A percentile compares a stretch with the other conserved stretches of the same genome.
phyloP scores from a whole-genome alignment of 139 green algal species.

The Picochlorum sp. region DNA sequence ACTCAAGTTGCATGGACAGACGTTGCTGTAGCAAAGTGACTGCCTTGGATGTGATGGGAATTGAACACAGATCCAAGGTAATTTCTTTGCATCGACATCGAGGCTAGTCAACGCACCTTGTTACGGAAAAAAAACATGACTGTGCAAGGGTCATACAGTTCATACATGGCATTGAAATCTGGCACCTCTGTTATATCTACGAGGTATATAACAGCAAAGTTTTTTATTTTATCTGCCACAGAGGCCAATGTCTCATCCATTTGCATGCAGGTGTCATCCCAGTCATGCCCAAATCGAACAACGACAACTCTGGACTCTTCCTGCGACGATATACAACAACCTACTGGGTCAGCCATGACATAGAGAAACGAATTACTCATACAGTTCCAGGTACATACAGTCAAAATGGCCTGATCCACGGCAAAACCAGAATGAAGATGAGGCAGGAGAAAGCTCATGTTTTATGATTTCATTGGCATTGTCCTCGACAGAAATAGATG shows the following conservation, averaged over 20 bases:
- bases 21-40: conserved; percentile 33
- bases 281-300: conserved; percentile 92
- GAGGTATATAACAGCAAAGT: conserved; percentile 87
- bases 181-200: conserved; percentile 70
- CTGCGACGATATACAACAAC: conserved; percentile 16
- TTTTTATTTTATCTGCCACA: conserved; percentile 85
- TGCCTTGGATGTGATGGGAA: conserved; percentile 22
- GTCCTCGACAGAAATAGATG: too few relatives aligned
- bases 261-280: conserved; percentile 91
- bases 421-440: conserved; percentile 88
- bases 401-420: conserved; percentile 85
- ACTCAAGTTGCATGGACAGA: background rate
- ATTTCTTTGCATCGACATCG: conserved; percentile 26
- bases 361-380: background rate
- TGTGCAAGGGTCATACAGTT: conserved; percentile 97
- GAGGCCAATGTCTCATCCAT: conserved; percentile 78
- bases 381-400: conserved; percentile 26
- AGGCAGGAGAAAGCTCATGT: conserved; percentile 91
- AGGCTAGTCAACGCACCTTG: conserved; percentile 38
- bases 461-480: background rate
- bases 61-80: conserved; percentile 20
- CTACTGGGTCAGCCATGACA: background rate
- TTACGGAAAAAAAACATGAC: conserved; percentile 99
- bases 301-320: conserved; percentile 94
- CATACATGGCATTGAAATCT: conserved; percentile 90